Evolutionary conservation across 2,329 filamentous ascomycete genomes (phyloP).

Genomic region (Teratosphaeria viscida): DNA sequence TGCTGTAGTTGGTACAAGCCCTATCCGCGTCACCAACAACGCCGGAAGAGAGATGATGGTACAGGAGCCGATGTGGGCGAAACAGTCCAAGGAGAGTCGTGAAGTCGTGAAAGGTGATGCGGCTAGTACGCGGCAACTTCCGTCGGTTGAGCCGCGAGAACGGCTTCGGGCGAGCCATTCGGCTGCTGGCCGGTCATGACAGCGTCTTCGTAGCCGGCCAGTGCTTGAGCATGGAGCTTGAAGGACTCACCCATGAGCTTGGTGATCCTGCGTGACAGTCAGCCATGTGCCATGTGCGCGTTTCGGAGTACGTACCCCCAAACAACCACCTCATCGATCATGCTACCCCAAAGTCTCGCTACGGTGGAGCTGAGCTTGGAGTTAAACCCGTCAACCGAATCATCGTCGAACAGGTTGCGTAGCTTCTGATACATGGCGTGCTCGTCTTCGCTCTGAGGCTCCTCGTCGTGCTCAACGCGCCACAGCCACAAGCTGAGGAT

Average conservation of each 20-base stretch:
- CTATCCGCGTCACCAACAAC: neutral
- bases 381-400: slow-evolving; percentile 71
- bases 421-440: slow-evolving; percentile 86
- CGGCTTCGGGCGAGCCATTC: slow-evolving; percentile 8
- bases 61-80: neutral
- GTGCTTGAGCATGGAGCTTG: slow-evolving; percentile 88
- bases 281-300: neutral
- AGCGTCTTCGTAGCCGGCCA: slow-evolving; percentile 88
- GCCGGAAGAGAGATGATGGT: neutral
- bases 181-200: slow-evolving; percentile 29
- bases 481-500: slow-evolving; percentile 97
- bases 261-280: slow-evolving; percentile 54
- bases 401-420: slow-evolving; percentile 80
- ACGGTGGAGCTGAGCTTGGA: slow-evolving; percentile 89
- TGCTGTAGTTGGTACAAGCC: slow-evolving; percentile 3
- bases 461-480: slow-evolving; percentile 97
- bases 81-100: slow-evolving; percentile 10
- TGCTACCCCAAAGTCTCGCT: slow-evolving; percentile 89
- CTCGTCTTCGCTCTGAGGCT: slow-evolving; percentile 76
- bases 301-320: slow-evolving; percentile 70
- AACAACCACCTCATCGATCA: slow-evolving; percentile 96
- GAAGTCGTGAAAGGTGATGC: slow-evolving; percentile 10
- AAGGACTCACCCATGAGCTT: slow-evolving; percentile 98
- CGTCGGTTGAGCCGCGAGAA: slow-evolving; percentile 17
- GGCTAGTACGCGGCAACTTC: slow-evolving; percentile 23